Conservation (phyloP, 352 stramenopile species). For the Pilasporangium apinafurcum region DNA sequence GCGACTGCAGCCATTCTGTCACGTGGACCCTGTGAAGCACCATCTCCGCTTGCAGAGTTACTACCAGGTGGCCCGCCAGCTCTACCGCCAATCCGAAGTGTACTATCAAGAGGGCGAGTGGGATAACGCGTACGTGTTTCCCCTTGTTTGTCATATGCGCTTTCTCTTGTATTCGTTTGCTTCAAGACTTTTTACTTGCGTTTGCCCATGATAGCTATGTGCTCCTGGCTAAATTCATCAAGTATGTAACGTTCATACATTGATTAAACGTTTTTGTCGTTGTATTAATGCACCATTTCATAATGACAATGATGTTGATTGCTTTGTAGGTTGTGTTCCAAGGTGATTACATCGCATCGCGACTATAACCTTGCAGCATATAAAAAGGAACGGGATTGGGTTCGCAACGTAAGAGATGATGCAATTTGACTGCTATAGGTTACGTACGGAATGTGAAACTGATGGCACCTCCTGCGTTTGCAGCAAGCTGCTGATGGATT, state of each 20-base stretch:
- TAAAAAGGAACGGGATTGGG: slow-evolving; percentile 58
- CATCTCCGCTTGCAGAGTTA: slow-evolving; percentile 57
- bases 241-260: slow-evolving; percentile 29
- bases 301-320: too few species aligned
- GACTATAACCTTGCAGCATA: slow-evolving; percentile 54
- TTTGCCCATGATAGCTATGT: slow-evolving; percentile 45
- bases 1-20: slow-evolving; percentile 49
- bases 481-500: slow-evolving; percentile 64
- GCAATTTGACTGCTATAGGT: background rate
- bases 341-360: slow-evolving; percentile 53
- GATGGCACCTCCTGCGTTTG: background rate
- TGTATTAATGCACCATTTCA: background rate
- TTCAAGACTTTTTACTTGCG: background rate
- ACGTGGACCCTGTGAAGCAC: slow-evolving; percentile 60
- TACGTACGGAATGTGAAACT: background rate
- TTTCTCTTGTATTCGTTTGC: slow-evolving; percentile 14
- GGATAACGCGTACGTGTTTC: slow-evolving; percentile 71
- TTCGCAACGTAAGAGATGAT: slow-evolving; percentile 31
- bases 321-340: slow-evolving; percentile 62
- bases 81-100: slow-evolving; percentile 68
- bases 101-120: slow-evolving; percentile 54
- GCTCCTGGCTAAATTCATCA: slow-evolving; percentile 76
- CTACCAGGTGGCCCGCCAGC: slow-evolving; percentile 64
- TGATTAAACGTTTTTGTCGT: background rate
- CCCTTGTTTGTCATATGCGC: background rate